Conservation (phyloP, 1,284 basidiomycete genomes). For the Baeospora myosura region DNA sequence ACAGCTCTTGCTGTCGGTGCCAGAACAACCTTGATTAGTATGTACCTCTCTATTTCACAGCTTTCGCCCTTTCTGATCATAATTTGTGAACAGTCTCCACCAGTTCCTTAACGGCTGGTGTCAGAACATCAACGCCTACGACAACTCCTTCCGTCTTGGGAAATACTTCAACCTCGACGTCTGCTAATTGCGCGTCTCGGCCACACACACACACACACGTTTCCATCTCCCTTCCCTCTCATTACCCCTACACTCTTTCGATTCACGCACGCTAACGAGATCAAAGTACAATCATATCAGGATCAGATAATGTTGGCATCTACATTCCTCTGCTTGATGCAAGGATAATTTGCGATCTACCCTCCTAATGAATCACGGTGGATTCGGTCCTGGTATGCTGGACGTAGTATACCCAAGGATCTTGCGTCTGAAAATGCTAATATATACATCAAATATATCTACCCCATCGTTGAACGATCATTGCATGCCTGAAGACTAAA, state of each 20-base stretch:
- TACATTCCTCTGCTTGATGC: too few species aligned
- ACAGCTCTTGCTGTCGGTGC: constrained; percentile 54
- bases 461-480: too few species aligned
- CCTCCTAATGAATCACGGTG: too few species aligned
- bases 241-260: neutral
- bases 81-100: constrained; percentile 45
- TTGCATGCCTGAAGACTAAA: too few species aligned
- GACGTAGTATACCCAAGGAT: too few species aligned
- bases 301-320: too few species aligned
- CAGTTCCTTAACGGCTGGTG: constrained; percentile 80
- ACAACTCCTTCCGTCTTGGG: constrained; percentile 40
- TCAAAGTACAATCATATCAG: too few species aligned
- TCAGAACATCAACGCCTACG: constrained; percentile 54
- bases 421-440: too few species aligned
- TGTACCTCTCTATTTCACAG: constrained; percentile 18
- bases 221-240: neutral
- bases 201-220: neutral
- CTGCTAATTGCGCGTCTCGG: constrained; percentile 26
- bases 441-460: too few species aligned
- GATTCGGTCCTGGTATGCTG: too few species aligned
- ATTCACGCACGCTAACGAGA: too few species aligned
- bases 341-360: too few species aligned
- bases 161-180: constrained; percentile 62
- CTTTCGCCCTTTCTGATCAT: constrained; percentile 2
- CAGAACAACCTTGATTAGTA: constrained; percentile 79